These are phyloP conservation scores for Epithemia pelagica DNA, from an alignment of 108 stramenopile genomes.

Conservation along the genomic window DNA sequence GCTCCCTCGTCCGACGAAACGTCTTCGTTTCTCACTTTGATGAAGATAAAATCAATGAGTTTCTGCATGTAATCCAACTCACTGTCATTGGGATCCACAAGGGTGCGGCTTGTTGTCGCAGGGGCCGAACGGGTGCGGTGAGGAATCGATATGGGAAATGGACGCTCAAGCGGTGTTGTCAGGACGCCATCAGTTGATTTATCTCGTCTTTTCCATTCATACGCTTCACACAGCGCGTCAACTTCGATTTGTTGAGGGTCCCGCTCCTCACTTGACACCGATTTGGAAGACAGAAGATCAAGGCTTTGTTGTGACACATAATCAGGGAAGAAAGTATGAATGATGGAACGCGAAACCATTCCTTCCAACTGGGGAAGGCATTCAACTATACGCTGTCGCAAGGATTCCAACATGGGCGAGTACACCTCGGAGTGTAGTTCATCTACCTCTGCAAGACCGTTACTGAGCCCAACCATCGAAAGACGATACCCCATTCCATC, in stretches of 20 bases:
- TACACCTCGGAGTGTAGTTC: conserved; percentile 22
- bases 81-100: not conserved
- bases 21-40: conserved; percentile 24
- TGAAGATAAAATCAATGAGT: conserved; percentile 22
- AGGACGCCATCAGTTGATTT: not conserved
- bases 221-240: conserved; percentile 19
- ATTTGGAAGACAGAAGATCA: conserved; percentile 8
- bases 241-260: conserved; percentile 26
- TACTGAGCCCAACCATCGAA: conserved; percentile 12
- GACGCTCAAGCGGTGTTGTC: not conserved
- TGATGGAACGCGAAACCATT: conserved; percentile 34
- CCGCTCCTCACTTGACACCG: conserved; percentile 1
- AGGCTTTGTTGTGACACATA: conserved; percentile 8
- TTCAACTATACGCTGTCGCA: conserved; percentile 14
- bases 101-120: not conserved
- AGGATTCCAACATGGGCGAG: conserved; percentile 21
- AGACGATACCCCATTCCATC: conserved; percentile 11
- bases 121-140: not conserved
- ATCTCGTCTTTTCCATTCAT: conserved; percentile 16
- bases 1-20: conserved; percentile 18
- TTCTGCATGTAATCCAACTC: conserved; percentile 8
- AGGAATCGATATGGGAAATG: not conserved
- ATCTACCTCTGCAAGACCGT: conserved; percentile 17
- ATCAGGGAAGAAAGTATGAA: conserved; percentile 31
- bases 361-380: conserved; percentile 29